Evolutionary conservation across 2,329 filamentous ascomycete genomes (phyloP).

Genomic region (Talaromyces islandicus): DNA sequence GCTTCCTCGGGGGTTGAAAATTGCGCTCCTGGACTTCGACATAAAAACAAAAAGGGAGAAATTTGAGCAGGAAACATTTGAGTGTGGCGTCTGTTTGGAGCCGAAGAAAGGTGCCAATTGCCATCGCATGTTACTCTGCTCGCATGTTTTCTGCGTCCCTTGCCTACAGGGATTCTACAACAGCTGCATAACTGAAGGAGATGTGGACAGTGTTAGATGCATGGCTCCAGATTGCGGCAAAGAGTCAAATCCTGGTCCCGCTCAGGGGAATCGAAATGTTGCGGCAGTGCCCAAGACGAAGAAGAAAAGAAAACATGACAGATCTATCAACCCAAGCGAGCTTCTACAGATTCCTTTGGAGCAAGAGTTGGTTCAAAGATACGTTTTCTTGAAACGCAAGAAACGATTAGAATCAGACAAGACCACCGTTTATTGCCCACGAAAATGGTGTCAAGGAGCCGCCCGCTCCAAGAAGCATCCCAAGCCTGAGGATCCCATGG

Average conservation of each 20-base stretch:
- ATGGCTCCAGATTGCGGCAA: conserved; percentile 73
- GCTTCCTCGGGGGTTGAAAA: conserved; percentile 50
- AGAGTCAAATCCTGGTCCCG: conserved; percentile 35
- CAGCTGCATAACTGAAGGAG: conserved; percentile 77
- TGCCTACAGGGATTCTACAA: conserved; percentile 90
- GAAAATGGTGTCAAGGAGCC: conserved; percentile 86
- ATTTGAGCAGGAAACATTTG: conserved; percentile 79
- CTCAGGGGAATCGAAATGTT: not conserved
- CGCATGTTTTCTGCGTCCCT: conserved; percentile 83
- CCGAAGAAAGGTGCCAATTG: conserved; percentile 82
- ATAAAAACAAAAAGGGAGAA: conserved; percentile 64
- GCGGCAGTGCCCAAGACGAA: conserved; percentile 28
- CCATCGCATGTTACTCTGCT: conserved; percentile 75
- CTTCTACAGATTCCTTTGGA: conserved; percentile 69
- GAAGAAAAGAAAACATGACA: conserved; percentile 59
- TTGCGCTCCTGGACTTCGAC: conserved; percentile 72
- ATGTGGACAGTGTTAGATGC: conserved; percentile 73
- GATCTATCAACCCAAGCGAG: conserved; percentile 73
- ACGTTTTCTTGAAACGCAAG: conserved; percentile 86
- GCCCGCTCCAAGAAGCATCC: conserved; percentile 69
- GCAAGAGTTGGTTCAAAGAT: conserved; percentile 71
- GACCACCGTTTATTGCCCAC: conserved; percentile 85
- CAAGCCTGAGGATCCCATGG: conserved; percentile 62
- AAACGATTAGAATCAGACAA: conserved; percentile 87
- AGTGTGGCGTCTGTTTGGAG: conserved; percentile 84